Base-by-base conservation (phyloP, 305 asterid genomes). In the Plantago coronopus region DNA sequence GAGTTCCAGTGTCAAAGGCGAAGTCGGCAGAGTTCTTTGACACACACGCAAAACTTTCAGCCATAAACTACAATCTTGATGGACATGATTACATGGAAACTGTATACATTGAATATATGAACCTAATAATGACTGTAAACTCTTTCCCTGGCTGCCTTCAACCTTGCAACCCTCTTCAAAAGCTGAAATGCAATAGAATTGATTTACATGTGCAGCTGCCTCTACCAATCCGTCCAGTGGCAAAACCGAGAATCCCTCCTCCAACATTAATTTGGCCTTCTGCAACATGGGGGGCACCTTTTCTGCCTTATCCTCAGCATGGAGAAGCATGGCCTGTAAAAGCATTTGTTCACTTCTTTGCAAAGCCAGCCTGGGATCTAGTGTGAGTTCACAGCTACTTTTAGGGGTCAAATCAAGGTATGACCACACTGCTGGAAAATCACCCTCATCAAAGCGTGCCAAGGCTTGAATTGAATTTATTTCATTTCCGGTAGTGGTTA, bases 281-380 rank as follows among this genome's bases (percentile, higher is more conserved):
- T 79, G 95, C 82, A 94, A 78, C 62, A 82, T 94, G 71, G 70
- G 79, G 69, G 93, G 68, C 65, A 85, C 93, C 76, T 82, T 79
- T 54, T 94, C 99, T 70, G 70, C 69, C 77, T 81, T 87, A 74
- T 94, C 91, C 81, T 87, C 96, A 34, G 44, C 65, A 44, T 79
- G 84, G 73, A 80, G 84, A 79, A 94, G 96, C 97, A 94, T 85
- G 50, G 95, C 99, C 81, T 94, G 97, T 87, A 94, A 81, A 78
- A 94, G 90, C 93, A 94, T 85, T 69, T 94, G 99, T 69, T 94
- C 99, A 58, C 99, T 94, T 80, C 99, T 89, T 75, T 83, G 96
- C 81, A 94, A 78, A 75, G 97, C 90, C 81, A 85, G 67, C 81
- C 81, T 94, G 60, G 97, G 99, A 80, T 94, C 99, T 72, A 87